Evolutionary conservation across 805 yeast species (phyloP), one percentile per base, ranked within the genome.

Genomic region (Grigorovia transvaalensis): DNA sequence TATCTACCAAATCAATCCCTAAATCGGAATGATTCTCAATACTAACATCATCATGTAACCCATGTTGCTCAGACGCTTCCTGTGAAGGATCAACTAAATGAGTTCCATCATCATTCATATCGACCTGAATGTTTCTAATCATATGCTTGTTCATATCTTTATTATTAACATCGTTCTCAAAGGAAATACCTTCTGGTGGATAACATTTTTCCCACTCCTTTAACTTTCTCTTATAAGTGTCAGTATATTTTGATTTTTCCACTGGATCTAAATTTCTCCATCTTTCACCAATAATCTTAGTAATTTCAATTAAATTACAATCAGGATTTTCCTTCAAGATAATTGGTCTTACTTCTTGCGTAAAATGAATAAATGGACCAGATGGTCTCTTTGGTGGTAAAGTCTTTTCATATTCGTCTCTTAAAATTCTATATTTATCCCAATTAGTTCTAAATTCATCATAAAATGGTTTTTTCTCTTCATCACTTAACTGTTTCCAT

Each of bases 401-500:
- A 29, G 66, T 60, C 46, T 64, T 61, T 51, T 66, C 69, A 48
- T 66, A 68, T 51, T 64, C 67, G 44, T 64, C 69, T 59, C 70
- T 67, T 29, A 65, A 57, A 2, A 61, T 55, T 56, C 68, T 61
- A 49, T 67, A 68, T 47, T 62, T 61, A 43, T 66, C 69, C 71
- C 71, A 67, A 44, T 66, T 65, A 9, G 60, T 57, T 54, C 66
- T 59, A 48, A 65, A 66, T 51, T 63, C 83, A 62, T 77, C 81
- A 71, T 84, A 89, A 71, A 82, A 88, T 53, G 95, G 91, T 60
- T 73, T 75, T 77, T 89, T 90, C 57, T 84, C 88, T 43, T 79
- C 83, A 52, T 79, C 85, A 53, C 75, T 71, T 63, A 91, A 74
- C 51, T 83, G 82, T 76, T 82, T 88, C 99, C 99, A 91, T 71